Conservation (phyloP, 2,329 filamentous ascomycete species). For the Pyrenochaeta sp. region DNA sequence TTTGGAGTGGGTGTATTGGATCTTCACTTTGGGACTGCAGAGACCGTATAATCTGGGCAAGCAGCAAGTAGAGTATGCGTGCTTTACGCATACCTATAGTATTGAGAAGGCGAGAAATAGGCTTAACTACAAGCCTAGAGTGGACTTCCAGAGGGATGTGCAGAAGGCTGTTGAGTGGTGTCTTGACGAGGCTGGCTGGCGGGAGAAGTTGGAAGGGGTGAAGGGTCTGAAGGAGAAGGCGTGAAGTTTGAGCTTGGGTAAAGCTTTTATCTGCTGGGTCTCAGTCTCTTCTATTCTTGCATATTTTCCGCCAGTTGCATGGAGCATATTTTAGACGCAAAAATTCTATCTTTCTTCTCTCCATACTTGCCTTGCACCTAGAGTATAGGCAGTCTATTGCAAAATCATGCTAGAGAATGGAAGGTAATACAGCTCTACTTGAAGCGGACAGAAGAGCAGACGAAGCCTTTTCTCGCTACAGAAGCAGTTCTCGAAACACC, state of each 20-base stretch:
- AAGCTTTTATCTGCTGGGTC: too few relatives aligned
- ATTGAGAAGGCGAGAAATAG: conserved; percentile 28
- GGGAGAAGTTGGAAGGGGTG: conserved; percentile 9
- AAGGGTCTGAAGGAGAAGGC: conserved; percentile 5
- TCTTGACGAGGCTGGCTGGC: conserved; percentile 18
- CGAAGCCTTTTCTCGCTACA: too few relatives aligned
- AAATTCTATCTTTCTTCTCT: neutral
- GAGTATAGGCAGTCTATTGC: too few relatives aligned
- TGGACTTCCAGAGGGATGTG: conserved; percentile 17
- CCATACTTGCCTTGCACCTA: neutral
- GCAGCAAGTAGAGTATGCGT: conserved; percentile 26
- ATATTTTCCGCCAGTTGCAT: neutral
- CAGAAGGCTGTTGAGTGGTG: conserved; percentile 19
- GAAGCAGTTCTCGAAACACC: too few relatives aligned
- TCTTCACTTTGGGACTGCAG: conserved; percentile 25
- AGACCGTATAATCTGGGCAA: conserved; percentile 21
- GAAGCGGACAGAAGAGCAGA: too few relatives aligned
- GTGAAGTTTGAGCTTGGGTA: neutral
- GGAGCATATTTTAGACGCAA: neutral
- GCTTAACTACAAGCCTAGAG: conserved; percentile 21
- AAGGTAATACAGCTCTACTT: too few relatives aligned
- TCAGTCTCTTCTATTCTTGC: neutral
- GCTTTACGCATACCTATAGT: conserved; percentile 28
- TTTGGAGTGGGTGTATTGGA: conserved; percentile 35
- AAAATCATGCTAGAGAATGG: too few relatives aligned